phyloP scores from a whole-genome alignment of 1,139 yeast genomes.

The Geotrichum restrictum region DNA sequence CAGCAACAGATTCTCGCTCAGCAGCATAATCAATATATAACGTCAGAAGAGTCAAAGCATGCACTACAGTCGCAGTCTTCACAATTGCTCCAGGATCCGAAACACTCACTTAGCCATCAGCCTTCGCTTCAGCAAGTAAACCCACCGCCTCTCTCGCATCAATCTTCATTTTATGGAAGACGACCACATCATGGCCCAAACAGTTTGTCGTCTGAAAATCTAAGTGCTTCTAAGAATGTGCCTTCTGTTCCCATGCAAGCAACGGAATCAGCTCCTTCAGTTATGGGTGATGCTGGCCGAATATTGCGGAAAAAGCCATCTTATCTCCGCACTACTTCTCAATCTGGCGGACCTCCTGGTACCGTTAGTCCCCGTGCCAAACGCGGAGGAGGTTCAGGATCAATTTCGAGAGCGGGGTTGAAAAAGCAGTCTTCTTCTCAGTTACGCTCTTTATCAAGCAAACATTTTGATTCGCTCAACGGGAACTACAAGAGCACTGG shows the following conservation, averaged over 20 bases:
- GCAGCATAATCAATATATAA: conserved; percentile 19
- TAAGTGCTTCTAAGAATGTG: not conserved
- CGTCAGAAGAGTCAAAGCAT: conserved; percentile 12
- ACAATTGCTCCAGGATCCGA: conserved; percentile 21
- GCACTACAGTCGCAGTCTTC: conserved; percentile 6
- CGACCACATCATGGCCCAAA: not conserved
- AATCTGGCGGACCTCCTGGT: not conserved
- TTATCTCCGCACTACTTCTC: conserved; percentile 1
- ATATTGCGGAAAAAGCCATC: conserved; percentile 12
- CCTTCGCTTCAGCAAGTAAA: conserved; percentile 3
- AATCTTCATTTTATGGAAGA: conserved; percentile 6
- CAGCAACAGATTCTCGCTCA: conserved; percentile 19
- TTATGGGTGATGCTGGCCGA: conserved; percentile 7
- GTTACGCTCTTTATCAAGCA: conserved; percentile 5
- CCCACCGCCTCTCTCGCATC: not conserved
- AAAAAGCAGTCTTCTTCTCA: conserved; percentile 10
- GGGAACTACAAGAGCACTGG: conserved; percentile 7
- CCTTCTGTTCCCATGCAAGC: not conserved
- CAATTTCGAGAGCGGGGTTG: conserved; percentile 1
- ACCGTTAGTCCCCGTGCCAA: conserved; percentile 5
- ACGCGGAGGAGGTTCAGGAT: not conserved
- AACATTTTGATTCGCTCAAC: conserved; percentile 6
- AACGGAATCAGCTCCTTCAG: conserved; percentile 13
- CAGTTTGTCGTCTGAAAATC: conserved; percentile 10
- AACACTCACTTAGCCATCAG: conserved; percentile 19